Evolutionary conservation across 1,284 basidiomycete species (phyloP), one percentile per base, ranked within the genome.

Genomic region (Leucoagaricus sp.): DNA sequence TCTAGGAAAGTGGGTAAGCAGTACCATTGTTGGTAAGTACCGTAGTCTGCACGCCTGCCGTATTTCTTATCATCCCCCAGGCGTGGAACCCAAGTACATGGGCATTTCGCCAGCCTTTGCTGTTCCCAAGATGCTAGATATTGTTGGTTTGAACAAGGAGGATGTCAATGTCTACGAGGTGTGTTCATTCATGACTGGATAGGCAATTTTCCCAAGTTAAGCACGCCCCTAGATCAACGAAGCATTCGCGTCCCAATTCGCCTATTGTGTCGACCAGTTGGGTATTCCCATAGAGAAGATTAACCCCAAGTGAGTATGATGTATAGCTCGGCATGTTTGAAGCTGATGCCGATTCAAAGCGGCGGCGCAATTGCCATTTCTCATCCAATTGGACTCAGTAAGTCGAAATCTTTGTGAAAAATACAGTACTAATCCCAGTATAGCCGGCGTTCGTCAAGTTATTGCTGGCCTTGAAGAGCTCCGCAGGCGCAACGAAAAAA

Each of bases 161-260:
- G 94, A 97, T 57, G 82, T 97, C 53, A 92, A 97, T 66, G 78
- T 96, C 48, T 98, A 83, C 71, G 95, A 98, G 79, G 90, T 86
- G 69, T 64, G 67, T 69, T 26, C 55, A 69, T n/a, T 25, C 25
- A 8, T 38, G 34, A 12, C n/a, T n/a, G 10, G 9, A 38, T 28
- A 28, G 6, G 4, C 1, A 45, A 48, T 26, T 23, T 5, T 38
- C 3, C 56, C 40, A 28, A 13, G 12, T 19, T 26, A 15, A 13
- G 25, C 34, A 23, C 7, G 2, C 25, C 19, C 10, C 9, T 49
- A 90, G 89, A 90, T 91, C 63, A 94, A 93, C 63, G 91, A 93
- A 70, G 91, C 91, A 1, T 91, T 91, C 60, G 87, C 88, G 1
- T 89, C 87, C 2, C 88, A 92, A 64, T 92, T 90, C 63, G 87